These are phyloP conservation scores for Dioscorea zingiberensis DNA, from an alignment of 106 monocot species.

Conservation along the genomic window DNA sequence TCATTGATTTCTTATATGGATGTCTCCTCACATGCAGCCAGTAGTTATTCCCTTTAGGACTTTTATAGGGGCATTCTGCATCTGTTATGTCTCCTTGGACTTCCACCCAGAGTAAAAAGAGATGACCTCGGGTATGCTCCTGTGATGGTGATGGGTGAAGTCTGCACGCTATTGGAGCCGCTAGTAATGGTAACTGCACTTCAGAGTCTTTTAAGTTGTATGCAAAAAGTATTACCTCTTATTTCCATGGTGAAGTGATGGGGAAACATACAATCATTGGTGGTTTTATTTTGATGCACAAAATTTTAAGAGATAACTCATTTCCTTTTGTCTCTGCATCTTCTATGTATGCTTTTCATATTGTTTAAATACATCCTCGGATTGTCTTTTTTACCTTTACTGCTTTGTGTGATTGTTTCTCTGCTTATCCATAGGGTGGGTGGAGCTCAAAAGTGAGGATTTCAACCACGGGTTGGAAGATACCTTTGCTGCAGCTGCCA, in stretches of 20 bases:
- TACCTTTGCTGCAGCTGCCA: conserved; percentile 80
- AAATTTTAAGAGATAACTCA: too few relatives aligned
- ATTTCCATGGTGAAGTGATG: too few relatives aligned
- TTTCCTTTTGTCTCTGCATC: too few relatives aligned
- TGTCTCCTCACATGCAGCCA: conserved; percentile 55
- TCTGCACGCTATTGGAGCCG: conserved; percentile 95
- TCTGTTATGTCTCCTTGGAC: conserved; percentile 90
- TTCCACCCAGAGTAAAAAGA: conserved; percentile 87
- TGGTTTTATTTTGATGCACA: too few relatives aligned
- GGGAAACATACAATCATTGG: too few relatives aligned
- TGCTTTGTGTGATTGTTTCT: too few relatives aligned
- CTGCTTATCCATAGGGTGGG: conserved; percentile 54
- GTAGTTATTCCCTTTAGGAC: conserved; percentile 92
- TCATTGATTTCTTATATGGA: background rate
- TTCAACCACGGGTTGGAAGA: conserved; percentile 79
- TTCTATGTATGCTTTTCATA: too few relatives aligned
- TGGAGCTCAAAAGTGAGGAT: conserved; percentile 75
- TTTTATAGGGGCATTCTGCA: conserved; percentile 89
- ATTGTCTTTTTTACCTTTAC: too few relatives aligned
- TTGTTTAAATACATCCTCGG: too few relatives aligned
- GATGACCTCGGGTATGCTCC: conserved; percentile 92
- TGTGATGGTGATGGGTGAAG: conserved; percentile 87
- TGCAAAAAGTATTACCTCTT: background rate
- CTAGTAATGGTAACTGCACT: conserved; percentile 80
- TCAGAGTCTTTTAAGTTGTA: conserved; percentile 84